Base-by-base conservation (phyloP, 768 basidiomycete species). In the Mycena amicta region DNA sequence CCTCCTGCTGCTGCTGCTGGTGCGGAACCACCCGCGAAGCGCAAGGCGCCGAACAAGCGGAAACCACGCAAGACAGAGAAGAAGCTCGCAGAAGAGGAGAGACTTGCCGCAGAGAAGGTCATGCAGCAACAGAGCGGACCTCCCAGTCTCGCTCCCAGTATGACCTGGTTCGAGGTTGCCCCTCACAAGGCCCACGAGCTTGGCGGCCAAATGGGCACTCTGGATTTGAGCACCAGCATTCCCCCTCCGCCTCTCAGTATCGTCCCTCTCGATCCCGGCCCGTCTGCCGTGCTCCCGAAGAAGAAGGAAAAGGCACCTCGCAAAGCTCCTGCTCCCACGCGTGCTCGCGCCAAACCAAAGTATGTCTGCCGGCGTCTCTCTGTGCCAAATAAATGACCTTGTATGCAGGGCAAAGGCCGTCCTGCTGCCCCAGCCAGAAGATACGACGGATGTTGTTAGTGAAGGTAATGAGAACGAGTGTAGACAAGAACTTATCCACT, bases 61-160 rank as follows among this genome's bases (percentile, higher is more conserved):
- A 84, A 81, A 62, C 72, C 83, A 39, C 80, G 83, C 60, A 85
- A 84, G 70, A 78, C 62, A 59, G 82, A 81, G 56, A 83, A 80
- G 63, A 77, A 75, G 50, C 55, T 66, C 30, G 70, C 70, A 52
- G 79, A 80, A 53, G 74, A 72, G 30, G 80, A 80, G 60, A 82
- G 76, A 75, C 80, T 78, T 72, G 74, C 67, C 59, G 80, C 75
- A 61, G 66, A 70, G 40, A 69, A 67, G 61, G 66, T 59, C 66
- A 70, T 67, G 63, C 71, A 67, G 60, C 43, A 45, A 23, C 13
- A 5, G 23, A 57, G 70, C 60, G 74, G 75, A 70, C n/a, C n/a
- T n/a, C n/a, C n/a, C n/a, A 70, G 64, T 66, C 72, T 74, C 64
- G 73, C 71, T 50, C 75, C 78, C 53, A 74, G 76, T 20, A 68